phyloP scores from a whole-genome alignment of 2,329 filamentous ascomycete genomes.

The Teratosphaeria nubilosa region DNA sequence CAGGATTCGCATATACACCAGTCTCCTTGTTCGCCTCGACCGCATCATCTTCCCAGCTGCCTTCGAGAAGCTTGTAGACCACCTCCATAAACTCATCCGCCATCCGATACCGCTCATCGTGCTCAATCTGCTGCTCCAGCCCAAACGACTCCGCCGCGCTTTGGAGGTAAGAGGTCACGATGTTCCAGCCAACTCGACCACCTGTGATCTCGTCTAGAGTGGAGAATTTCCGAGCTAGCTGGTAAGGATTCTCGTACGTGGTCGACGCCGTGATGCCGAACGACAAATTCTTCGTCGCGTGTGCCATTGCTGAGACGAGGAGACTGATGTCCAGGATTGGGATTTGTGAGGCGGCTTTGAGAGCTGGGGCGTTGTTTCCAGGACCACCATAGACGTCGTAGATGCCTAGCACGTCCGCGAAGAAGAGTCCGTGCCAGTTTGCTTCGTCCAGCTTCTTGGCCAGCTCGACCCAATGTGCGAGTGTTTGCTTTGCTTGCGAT shows the following conservation, averaged over 20 bases:
- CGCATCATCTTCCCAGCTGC: slow-evolving; percentile 46
- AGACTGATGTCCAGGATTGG: slow-evolving; percentile 49
- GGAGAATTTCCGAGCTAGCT: slow-evolving; percentile 53
- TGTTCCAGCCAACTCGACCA: slow-evolving; percentile 56
- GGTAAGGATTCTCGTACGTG: slow-evolving; percentile 52
- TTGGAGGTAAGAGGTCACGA: slow-evolving; percentile 56
- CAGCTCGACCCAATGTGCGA: slow-evolving; percentile 39
- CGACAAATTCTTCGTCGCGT: slow-evolving; percentile 52
- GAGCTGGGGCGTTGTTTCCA: slow-evolving; percentile 32
- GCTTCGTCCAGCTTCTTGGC: slow-evolving; percentile 39
- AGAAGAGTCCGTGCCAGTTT: slow-evolving; percentile 43
- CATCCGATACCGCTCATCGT: slow-evolving; percentile 49
- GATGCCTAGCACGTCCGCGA: slow-evolving; percentile 40
- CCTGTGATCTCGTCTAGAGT: slow-evolving; percentile 53
- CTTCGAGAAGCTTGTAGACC: slow-evolving; percentile 50
- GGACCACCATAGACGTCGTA: slow-evolving; percentile 37
- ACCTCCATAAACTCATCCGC: slow-evolving; percentile 54
- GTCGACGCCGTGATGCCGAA: slow-evolving; percentile 56
- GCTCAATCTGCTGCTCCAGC: slow-evolving; percentile 36
- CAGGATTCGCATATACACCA: slow-evolving; percentile 50
- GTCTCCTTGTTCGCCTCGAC: slow-evolving; percentile 43
- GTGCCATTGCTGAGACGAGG: slow-evolving; percentile 36
- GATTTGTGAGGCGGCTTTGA: slow-evolving; percentile 55
- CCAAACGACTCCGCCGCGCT: slow-evolving; percentile 54
- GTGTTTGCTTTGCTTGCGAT: slow-evolving; percentile 29